Base-by-base conservation (phyloP, 441 rosid species). In the Syzygium malaccense region DNA sequence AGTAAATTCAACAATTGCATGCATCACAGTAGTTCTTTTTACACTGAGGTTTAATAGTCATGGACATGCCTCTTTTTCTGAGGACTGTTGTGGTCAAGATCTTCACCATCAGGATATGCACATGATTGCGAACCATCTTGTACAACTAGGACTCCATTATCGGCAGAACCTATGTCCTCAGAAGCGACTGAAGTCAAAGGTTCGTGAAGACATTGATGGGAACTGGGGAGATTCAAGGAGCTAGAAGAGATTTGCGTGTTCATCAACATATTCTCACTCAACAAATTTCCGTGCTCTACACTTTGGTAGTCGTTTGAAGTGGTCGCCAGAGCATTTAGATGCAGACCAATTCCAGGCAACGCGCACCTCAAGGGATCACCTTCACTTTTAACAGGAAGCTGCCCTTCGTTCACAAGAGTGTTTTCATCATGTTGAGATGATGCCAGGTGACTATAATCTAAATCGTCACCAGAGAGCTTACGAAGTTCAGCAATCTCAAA, bases 291-390 rank as follows among this genome's bases (percentile, higher is more conserved):
- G 83, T 89, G 90, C 90, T 89, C 91, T 88, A 90, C 86, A 78
- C 84, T 92, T 87, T 87, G 93, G 91, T 88, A 89, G 56, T 94
- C 94, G 89, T 93, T 93, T 89, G 95, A 92, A 86, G 92, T 88
- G 90, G 93, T 89, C 86, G 96, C 93, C 89, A 98, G 91, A 86
- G 99, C 96, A 92, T 98, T 98, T 75, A 98, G 92, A 91, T 98
- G 99, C 95, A 98, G 94, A 91, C 99, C 99, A 57, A 98, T 97
- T 91, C 98, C 98, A 51, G 99, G 98, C 89, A 98, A 89, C 78
- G 91, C 89, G 91, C 94, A 87, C 89, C 92, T 91, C 4, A 93
- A 93, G 49, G 97, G 92, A 89, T 93, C 98, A 91, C 87, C 86
- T 86, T 92, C 91, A 53, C 86, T 86, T 62, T 92, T 93, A 89